Base-by-base conservation (phyloP, 75 land plant genomes). In the Selaginella tamariscina region DNA sequence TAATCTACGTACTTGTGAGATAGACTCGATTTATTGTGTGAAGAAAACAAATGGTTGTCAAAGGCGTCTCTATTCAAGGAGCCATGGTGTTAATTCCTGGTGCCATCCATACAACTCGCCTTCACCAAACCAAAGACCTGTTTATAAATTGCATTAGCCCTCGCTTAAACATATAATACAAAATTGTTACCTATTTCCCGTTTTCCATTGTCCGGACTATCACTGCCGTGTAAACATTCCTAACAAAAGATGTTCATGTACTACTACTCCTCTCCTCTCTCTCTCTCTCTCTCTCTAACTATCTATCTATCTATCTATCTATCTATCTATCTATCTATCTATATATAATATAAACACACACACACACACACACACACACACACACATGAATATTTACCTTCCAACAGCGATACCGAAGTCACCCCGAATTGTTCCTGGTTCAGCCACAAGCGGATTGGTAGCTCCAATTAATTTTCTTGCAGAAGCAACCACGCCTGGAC, bases 201-300 rank as follows among this genome's bases (percentile, higher is more conserved):
- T 57, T 78, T 73, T 30, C 97, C 99, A 81, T 86, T 95, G 31
- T 87, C 92, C 32, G 86, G 83, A 70, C 99, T 91, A 57, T 95
- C 99, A 77, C 99, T 95, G 22, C 99, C 99, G 80, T 95, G 99
- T 56, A 95, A 69, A 95, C 89, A 78, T 95, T 95, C 82, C 99
- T 91, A 39, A 39, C 49, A 39, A 39, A 39, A 39, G 49, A 5
- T 39, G 11, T 5, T 39, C 49, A 5, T 39, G 49, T 5, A 15
- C 11, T 5, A 39, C 11, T 5, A 15, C 49, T 39, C 15, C 15
- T n/a, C n/a, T n/a, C n/a, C n/a, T n/a, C n/a, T n/a, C n/a, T n/a
- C n/a, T n/a, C n/a, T n/a, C n/a, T n/a, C n/a, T n/a, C n/a, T n/a
- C n/a, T n/a, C n/a, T n/a, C n/a, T n/a, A n/a, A n/a, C n/a, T n/a